These are phyloP conservation scores for Hemerocallis citrina DNA, from an alignment of 106 monocot genomes.

Conservation along the genomic window DNA sequence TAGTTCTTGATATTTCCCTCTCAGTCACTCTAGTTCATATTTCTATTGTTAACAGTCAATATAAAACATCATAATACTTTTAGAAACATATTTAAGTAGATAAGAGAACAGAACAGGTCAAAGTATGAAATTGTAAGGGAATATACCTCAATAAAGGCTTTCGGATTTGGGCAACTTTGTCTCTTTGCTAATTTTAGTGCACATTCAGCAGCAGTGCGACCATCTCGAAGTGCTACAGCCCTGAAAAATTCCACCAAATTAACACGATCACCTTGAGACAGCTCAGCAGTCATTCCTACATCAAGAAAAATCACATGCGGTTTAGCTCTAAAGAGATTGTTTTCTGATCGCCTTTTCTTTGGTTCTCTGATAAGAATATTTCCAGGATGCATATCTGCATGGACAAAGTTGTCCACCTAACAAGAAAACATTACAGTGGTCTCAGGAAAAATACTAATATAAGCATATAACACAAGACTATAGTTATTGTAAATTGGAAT, in stretches of 20 bases:
- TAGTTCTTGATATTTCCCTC: no score
- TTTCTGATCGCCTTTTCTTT: constrained; percentile 2
- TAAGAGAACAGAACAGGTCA: background rate
- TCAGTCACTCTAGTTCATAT: no score
- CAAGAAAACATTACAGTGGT: background rate
- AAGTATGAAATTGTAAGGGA: no score
- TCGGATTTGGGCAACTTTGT: constrained; percentile 20
- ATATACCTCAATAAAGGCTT: constrained; percentile 24
- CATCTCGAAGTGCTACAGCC: constrained; percentile 20
- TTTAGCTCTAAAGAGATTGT: constrained; percentile 12
- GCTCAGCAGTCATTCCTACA: constrained; percentile 29
- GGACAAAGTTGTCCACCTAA: constrained; percentile 26
- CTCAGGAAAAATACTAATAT: background rate
- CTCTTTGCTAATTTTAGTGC: constrained; percentile 18
- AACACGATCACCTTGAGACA: constrained; percentile 11
- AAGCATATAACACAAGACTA: background rate
- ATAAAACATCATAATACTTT: background rate
- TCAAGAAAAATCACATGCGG: constrained; percentile 22
- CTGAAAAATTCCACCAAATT: constrained; percentile 25
- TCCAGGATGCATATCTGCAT: constrained; percentile 33
- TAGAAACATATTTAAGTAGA: background rate
- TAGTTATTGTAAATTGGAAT: background rate
- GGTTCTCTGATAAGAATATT: constrained; percentile 22
- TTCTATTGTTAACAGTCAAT: background rate
- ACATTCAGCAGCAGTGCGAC: constrained; percentile 20